Base-by-base conservation (phyloP, 176 grass and related monocot genomes). In the Microstegium vimineum region DNA sequence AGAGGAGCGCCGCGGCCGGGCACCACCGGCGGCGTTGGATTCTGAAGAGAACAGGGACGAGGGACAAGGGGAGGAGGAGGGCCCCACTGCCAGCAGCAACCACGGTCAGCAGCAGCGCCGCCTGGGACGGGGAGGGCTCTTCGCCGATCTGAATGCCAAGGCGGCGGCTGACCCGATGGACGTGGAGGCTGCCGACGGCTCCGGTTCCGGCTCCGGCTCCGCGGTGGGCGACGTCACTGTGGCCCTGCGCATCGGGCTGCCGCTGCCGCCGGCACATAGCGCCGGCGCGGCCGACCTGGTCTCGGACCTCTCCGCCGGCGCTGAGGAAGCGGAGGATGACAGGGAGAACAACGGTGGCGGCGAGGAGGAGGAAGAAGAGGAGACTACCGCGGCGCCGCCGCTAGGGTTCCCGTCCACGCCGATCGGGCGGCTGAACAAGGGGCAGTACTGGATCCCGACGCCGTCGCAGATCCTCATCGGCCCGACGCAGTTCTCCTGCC, bases 401-500 rank as follows among this genome's bases (percentile, higher is more conserved):
- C 60, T 95, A 80, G 90, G 92, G 22, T 98, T 90, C 74, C 74
- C 80, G 27, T 94, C 92, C 56, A 76, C 86, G 62, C 81, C 83
- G 57, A 89, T 94, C 40, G 92, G 92, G 62, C 81, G 84, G 51
- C 69, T 94, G 81, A 91, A 91, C 69, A 94, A 87, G 75, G 92
- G 92, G 51, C 89, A 94, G 71, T 95, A 98, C 72, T 98, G 95
- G 95, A 98, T 98, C 73, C 95, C 95, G 10, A 98, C 95, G 56
- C 92, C 95, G 70, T 87, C 95, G 54, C 95, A 98, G 82, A 98
- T 98, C 88, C 84, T 98, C 25, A 90, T 93, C 38, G 95, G 95
- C 10, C 92, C 92, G 1, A 98, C 92, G 45, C 95, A 98, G 77
- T 98, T 98, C 87, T 93, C 92, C 71, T 98, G 95, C 75, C 86